Base-by-base conservation (phyloP, 2,329 filamentous ascomycete genomes). In the Metarhizium brunneum region DNA sequence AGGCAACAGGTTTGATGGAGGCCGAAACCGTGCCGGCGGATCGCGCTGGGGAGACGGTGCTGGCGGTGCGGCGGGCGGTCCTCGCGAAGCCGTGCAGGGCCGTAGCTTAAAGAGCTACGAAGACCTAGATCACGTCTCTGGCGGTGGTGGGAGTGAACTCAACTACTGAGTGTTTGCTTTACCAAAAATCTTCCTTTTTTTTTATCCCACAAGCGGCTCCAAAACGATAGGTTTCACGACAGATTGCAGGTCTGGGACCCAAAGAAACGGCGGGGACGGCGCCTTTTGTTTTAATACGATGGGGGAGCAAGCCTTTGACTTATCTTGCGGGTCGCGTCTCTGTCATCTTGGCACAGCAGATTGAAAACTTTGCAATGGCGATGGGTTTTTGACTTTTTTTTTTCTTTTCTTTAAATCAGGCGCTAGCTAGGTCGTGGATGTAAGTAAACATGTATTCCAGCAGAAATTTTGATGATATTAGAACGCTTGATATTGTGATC, bases 21-120 rank as follows among this genome's bases (percentile, higher is more conserved):
- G 82, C 42, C 77, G 79, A 56, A 71, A 76, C 64, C 67, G 81
- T 61, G 68, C 72, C 50, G 76, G 79, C 54, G 64, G 73, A 63
- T 83, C 83, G 38, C 78, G 84, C 61, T 88, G 86, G 81, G 86
- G 87, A 47, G 88, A 90, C 60, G 87, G 86, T 30, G 88, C 89
- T 51, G 87, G 88, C 43, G 87, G 82, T 29, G 84, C 87, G 38
- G 85, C 87, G 2, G 86, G 92, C 58, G 92, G 91, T 0, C 92
- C 94, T 20, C 83, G 89, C 20, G 92, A 97, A 71, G 92, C 94
- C 11, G 91, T 95, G 1, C 90, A 95, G 62, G 94, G 94, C 5
- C 84, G 94, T 56, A 96, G 89, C 58, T 75, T 99, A 61, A 96
- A 95, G 80, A 96, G 90, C 70, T 99, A 99, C 68, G 95, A 99